A percentile compares a stretch with the other conserved stretches of the same genome.
phyloP scores from a whole-genome alignment of 1,284 basidiomycete genomes.

The Malassezia vespertilionis region DNA sequence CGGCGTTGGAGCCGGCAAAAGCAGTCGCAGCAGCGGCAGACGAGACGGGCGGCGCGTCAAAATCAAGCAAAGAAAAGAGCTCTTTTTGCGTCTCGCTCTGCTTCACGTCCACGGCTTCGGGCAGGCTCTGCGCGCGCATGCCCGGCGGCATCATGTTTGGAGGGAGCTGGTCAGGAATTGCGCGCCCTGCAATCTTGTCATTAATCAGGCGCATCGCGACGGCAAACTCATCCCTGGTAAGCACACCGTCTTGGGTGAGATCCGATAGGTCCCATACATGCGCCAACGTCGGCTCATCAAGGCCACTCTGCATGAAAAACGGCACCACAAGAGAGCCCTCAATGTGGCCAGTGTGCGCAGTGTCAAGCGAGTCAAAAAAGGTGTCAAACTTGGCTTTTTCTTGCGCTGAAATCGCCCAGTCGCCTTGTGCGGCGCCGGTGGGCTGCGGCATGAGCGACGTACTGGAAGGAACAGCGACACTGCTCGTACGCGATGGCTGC shows the following conservation, averaged over 20 bases:
- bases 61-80: conserved; percentile 55
- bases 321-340: conserved; percentile 90
- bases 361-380: conserved; percentile 75
- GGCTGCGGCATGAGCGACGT: conserved; percentile 47
- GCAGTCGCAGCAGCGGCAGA: conserved; percentile 23
- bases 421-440: conserved; percentile 49
- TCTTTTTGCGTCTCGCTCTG: conserved; percentile 47
- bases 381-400: conserved; percentile 72
- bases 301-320: conserved; percentile 84
- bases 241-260: conserved; percentile 71
- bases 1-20: conserved; percentile 49
- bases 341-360: conserved; percentile 64
- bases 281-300: conserved; percentile 73
- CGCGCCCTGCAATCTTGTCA: conserved; percentile 69
- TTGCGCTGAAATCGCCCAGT: conserved; percentile 73
- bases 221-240: conserved; percentile 87
- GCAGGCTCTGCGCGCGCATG: conserved; percentile 51
- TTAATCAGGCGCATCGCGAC: conserved; percentile 93
- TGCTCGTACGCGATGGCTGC: background rate
- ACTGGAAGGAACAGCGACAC: background rate
- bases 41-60: conserved; percentile 51
- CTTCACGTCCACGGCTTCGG: conserved; percentile 33
- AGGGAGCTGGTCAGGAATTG: conserved; percentile 61
- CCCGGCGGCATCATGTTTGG: conserved; percentile 68
- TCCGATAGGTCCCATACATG: conserved; percentile 94